Evolutionary conservation across 148 eudicot species (phyloP), one percentile per base, ranked within the genome.

Genomic region (Rhododendron williamsianum): DNA sequence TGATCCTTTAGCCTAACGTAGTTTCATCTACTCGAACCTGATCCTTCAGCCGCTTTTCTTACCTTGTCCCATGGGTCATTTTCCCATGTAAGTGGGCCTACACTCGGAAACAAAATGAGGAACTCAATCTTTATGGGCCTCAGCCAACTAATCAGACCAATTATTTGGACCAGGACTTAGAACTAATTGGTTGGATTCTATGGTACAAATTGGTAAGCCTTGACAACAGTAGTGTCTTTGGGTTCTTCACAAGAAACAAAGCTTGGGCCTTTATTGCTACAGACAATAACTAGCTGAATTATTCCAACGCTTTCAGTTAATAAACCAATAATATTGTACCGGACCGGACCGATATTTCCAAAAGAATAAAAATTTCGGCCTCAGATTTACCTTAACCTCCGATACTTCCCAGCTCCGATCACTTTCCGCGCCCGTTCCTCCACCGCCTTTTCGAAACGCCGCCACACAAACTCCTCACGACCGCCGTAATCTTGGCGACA

Each of bases 391-490:
- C 98, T 93, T 89, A 93, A 91, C 78, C 87, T 89, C 77, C 89
- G 92, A 82, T 87, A 94, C 0, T 88, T 90, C 30, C 89, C 90
- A 0, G 90, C 88, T 15, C 95, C 94, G 89, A 92, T 89, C 48
- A 90, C 89, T 33, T 90, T 92, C 4, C 45, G 45, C 6, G 6
- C 6, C 45, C 7, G 6, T 41, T 89, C 92, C 49, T 83, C 48
- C 89, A 91, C 90, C 46, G 89, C 91, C 82, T 87, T 74, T 60
- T 91, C 93, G 16, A 92, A 88, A 33, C 90, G 87, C 72, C 89
- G 87, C 96, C 96, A 95, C 65, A 89, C 92, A 58, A 93, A 88
- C 89, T 89, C 93, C 84, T 91, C 94, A 19, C 93, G 84, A 36
- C 92, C 89, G 82, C 87, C 92, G 80, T 63, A 90, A 86, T 87